Percentiles rank a stretch among this genome's conserved stretches.
Evolutionary conservation across 495 filamentous ascomycete genomes (phyloP).

Genomic region (Aspergillus kassunensis): DNA sequence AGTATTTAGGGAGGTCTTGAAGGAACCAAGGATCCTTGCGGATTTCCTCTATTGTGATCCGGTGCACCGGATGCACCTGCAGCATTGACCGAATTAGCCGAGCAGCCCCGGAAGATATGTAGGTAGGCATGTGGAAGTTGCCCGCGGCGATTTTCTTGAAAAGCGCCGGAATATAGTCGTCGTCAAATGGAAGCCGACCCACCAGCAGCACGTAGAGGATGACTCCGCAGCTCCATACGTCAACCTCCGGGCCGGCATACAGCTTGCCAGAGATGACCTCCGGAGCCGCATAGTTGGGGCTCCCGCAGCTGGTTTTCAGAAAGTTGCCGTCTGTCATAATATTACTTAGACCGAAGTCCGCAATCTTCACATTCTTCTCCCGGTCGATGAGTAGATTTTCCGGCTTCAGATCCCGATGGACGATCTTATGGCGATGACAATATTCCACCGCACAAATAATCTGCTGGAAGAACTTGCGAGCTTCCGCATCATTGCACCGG

Average conservation of each 20-base stretch:
- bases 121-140: constrained; percentile 81
- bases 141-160: constrained; percentile 90
- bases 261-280: constrained; percentile 98
- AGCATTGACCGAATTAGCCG: constrained; percentile 88
- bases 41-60: constrained; percentile 90
- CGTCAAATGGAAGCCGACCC: constrained; percentile 90
- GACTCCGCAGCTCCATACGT: constrained; percentile 99
- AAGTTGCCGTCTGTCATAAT: constrained; percentile 99
- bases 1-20: constrained; percentile 76
- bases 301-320: constrained; percentile 96
- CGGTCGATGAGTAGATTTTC: constrained; percentile 95
- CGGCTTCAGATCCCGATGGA: constrained; percentile 94
- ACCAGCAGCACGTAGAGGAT: constrained; percentile 95
- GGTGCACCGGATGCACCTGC: constrained; percentile 87
- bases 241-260: constrained; percentile 95
- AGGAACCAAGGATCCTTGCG: constrained; percentile 93
- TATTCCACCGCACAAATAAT: constrained; percentile 99
- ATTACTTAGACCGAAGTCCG: constrained; percentile 96
- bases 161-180: constrained; percentile 85
- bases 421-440: constrained; percentile 97
- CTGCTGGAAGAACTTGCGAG: constrained; percentile 96
- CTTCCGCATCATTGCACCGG: constrained; percentile 81
- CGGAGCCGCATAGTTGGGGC: constrained; percentile 95
- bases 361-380: constrained; percentile 95
- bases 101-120: constrained; percentile 81